Percentiles rank a stretch among this genome's conserved stretches.
Evolutionary conservation across 805 yeast genomes (phyloP).

Genomic region (Danielia reshetovae): DNA sequence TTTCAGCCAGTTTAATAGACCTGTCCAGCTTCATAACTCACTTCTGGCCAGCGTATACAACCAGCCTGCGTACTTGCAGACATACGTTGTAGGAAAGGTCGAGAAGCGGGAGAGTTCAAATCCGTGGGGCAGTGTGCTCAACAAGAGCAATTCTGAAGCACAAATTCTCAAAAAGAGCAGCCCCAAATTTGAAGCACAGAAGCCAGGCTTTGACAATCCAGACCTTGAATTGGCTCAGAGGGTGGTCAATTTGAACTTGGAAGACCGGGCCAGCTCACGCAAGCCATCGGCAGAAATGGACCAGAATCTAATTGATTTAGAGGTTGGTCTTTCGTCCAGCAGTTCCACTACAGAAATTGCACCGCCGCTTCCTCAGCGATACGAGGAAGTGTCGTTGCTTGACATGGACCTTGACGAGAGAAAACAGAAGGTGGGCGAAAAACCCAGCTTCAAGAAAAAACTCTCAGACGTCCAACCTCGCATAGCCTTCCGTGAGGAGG

Average conservation of each 20-base stretch:
- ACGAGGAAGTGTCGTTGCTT: slow-evolving; percentile 19
- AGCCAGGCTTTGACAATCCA: neutral
- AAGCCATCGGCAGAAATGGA: slow-evolving; percentile 7
- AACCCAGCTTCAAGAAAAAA: slow-evolving; percentile 32
- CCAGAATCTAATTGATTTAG: slow-evolving; percentile 31
- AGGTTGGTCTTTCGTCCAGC: slow-evolving; percentile 29
- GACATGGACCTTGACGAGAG: slow-evolving; percentile 27
- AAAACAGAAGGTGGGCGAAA: slow-evolving; percentile 6
- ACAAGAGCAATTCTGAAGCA: no score
- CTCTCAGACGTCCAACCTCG: slow-evolving; percentile 24
- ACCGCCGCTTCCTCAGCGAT: slow-evolving; percentile 13
- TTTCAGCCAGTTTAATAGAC: no score
- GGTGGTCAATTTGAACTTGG: slow-evolving; percentile 6
- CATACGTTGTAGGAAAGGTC: neutral
- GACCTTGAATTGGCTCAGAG: slow-evolving; percentile 5
- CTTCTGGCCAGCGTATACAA: no score
- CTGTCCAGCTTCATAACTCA: no score
- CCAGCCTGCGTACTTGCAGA: neutral
- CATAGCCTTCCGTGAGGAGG: slow-evolving; percentile 38
- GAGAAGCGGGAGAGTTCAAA: slow-evolving; percentile 2
- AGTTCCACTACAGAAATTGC: slow-evolving; percentile 7
- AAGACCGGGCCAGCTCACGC: slow-evolving; percentile 1
- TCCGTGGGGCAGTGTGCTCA: slow-evolving; percentile 15
- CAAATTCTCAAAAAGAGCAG: no score
- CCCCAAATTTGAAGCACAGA: no score